phyloP scores from a whole-genome alignment of 768 basidiomycete genomes.

The Leccinum subtestaceum region DNA sequence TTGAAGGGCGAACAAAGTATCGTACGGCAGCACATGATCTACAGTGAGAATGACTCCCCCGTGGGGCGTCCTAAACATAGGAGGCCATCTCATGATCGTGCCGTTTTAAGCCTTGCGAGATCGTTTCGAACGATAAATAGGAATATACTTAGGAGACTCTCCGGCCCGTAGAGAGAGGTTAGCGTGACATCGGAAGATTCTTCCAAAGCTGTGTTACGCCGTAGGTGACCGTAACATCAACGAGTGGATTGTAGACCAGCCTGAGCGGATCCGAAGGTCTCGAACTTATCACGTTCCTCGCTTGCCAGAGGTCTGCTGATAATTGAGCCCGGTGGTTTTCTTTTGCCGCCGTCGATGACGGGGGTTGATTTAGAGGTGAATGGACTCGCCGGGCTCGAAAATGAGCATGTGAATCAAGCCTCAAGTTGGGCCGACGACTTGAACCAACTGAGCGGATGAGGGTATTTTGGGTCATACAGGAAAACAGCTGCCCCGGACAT shows the following conservation, averaged over 20 bases:
- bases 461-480: neutral
- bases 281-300: neutral
- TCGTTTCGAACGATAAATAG: neutral
- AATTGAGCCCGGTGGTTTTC: neutral
- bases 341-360: neutral
- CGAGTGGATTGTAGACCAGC: neutral
- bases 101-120: neutral
- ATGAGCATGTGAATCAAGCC: neutral
- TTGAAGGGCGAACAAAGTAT: conserved; percentile 1
- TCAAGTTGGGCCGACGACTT: neutral
- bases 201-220: neutral
- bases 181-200: neutral
- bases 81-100: neutral
- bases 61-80: conserved; percentile 7
- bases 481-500: neutral
- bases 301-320: neutral
- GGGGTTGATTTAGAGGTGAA: neutral
- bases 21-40: neutral
- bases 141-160: neutral
- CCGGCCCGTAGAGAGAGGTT: neutral
- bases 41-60: conserved; percentile 1
- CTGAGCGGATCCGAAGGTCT: neutral
- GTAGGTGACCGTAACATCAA: neutral
- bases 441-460: neutral
- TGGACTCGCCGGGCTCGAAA: neutral